phyloP scores from a whole-genome alignment of 306 rosid genomes.

The Carpinus viminea region DNA sequence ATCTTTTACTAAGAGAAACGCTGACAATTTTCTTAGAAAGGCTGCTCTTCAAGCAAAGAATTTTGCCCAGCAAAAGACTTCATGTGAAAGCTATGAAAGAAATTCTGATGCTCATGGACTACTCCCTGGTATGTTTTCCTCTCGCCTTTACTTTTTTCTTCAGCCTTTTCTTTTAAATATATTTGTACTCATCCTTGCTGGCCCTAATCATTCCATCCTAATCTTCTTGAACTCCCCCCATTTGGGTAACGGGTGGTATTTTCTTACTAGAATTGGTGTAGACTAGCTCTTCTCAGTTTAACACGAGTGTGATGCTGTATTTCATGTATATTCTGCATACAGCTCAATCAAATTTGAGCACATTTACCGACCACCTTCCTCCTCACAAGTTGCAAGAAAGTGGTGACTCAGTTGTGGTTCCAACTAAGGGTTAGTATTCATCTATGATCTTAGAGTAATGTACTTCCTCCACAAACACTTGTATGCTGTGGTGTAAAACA shows the following conservation, averaged over 20 bases:
- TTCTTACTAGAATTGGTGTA: background rate
- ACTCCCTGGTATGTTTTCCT: conserved; percentile 41
- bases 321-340: conserved; percentile 1
- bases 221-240: conserved; percentile 13
- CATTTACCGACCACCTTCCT: conserved; percentile 51
- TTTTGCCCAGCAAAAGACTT: conserved; percentile 67
- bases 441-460: conserved; percentile 18
- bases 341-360: conserved; percentile 47
- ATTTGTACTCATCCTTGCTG: background rate
- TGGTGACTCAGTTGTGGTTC: conserved; percentile 48
- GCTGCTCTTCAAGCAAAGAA: conserved; percentile 63
- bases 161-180: conserved; percentile 10
- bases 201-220: conserved; percentile 11
- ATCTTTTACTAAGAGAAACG: conserved; percentile 46
- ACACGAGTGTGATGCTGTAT: conserved; percentile 23
- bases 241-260: conserved; percentile 3
- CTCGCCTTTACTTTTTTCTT: conserved; percentile 25
- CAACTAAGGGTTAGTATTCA: conserved; percentile 70
- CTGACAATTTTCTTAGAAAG: conserved; percentile 74
- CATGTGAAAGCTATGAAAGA: conserved; percentile 52
- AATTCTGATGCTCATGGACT: conserved; percentile 55
- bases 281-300: conserved; percentile 6
- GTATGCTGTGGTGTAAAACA: conserved; percentile 1
- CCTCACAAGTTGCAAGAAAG: conserved; percentile 58
- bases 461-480: conserved; percentile 17